Conservation (phyloP, 768 basidiomycete species). For the Mycena filopes region DNA sequence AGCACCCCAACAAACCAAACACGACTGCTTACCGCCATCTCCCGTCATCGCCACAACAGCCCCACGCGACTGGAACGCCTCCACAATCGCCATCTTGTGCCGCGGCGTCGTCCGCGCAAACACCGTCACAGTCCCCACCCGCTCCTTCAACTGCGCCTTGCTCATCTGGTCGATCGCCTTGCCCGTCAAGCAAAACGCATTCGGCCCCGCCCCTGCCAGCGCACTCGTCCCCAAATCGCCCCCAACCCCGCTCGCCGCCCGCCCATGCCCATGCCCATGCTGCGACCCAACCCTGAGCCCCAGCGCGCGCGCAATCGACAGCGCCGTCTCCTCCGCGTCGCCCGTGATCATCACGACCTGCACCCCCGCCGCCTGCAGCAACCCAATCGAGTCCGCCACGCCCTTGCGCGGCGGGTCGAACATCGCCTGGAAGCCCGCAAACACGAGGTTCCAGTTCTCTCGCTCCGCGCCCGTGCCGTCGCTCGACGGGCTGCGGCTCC, state of each 20-base stretch:
- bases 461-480: slow-evolving; percentile 1
- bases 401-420: slow-evolving; percentile 93
- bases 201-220: slow-evolving; percentile 23
- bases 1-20: background rate
- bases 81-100: slow-evolving; percentile 98
- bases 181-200: slow-evolving; percentile 75
- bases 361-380: slow-evolving; percentile 86
- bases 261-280: slow-evolving; percentile 49
- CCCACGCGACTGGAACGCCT: slow-evolving; percentile 91
- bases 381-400: slow-evolving; percentile 87
- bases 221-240: slow-evolving; percentile 39
- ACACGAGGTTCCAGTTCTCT: slow-evolving; percentile 72
- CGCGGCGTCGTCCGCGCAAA: slow-evolving; percentile 96
- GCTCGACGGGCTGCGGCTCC: slow-evolving; percentile 27
- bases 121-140: slow-evolving; percentile 84
- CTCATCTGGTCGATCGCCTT: slow-evolving; percentile 87
- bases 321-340: slow-evolving; percentile 90
- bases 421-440: slow-evolving; percentile 96
- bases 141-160: slow-evolving; percentile 82
- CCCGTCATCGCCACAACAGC: slow-evolving; percentile 98
- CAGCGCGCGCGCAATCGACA: slow-evolving; percentile 87
- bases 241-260: slow-evolving; percentile 54
- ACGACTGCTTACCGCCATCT: slow-evolving; percentile 79
- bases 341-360: slow-evolving; percentile 99
- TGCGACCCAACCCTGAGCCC: slow-evolving; percentile 81